These are phyloP conservation scores for Vitis vinifera DNA, from an alignment of 164 flowering plant genomes.

Conservation along the genomic window DNA sequence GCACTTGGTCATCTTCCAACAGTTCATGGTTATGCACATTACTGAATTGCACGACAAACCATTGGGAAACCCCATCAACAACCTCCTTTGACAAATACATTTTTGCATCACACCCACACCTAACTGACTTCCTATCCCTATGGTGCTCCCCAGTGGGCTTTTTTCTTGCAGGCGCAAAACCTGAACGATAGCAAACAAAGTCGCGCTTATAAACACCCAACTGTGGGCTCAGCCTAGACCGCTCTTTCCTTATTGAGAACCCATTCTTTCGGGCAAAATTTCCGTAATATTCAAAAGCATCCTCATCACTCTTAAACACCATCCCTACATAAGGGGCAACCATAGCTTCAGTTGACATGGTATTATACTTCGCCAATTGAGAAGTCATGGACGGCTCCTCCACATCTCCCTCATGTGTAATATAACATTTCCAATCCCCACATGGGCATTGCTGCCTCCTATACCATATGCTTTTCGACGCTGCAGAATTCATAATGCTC, in stretches of 20 bases:
- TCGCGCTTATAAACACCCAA: constrained; percentile 64
- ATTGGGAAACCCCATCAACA: constrained; percentile 52
- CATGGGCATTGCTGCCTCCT: constrained; percentile 72
- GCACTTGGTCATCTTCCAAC: constrained; percentile 71
- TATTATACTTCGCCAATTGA: constrained; percentile 35
- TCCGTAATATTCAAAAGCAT: constrained; percentile 63
- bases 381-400: constrained; percentile 28
- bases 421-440: constrained; percentile 78
- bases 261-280: constrained; percentile 67
- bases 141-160: constrained; percentile 50
- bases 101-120: constrained; percentile 78
- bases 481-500: constrained; percentile 21
- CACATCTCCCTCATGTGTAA: constrained; percentile 44
- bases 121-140: constrained; percentile 61
- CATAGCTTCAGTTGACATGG: constrained; percentile 21
- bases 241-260: constrained; percentile 67
- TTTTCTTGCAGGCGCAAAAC: constrained; percentile 53
- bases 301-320: constrained; percentile 62
- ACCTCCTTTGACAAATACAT: constrained; percentile 65
- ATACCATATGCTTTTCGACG: constrained; percentile 56
- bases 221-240: constrained; percentile 57
- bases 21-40: constrained; percentile 78
- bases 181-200: constrained; percentile 72
- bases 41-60: constrained; percentile 65
- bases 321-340: constrained; percentile 64